phyloP scores from a whole-genome alignment of 2,329 filamentous ascomycete genomes.

The Colletotrichum sp. region DNA sequence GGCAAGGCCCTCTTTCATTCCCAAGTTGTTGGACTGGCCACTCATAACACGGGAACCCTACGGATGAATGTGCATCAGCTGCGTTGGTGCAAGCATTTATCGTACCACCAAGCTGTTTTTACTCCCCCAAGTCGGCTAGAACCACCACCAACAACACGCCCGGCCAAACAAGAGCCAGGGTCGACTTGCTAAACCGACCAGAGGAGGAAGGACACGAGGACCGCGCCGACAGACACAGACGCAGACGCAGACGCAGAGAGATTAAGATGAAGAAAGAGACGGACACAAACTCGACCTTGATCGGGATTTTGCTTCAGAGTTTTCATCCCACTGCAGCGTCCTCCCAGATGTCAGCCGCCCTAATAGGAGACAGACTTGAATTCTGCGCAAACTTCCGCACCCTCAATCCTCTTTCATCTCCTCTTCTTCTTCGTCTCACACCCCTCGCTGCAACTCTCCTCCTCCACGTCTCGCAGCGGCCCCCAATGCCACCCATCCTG shows the following conservation, averaged over 20 bases:
- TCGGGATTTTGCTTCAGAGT: neutral
- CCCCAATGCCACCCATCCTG: constrained; percentile 13
- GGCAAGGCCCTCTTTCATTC: constrained; percentile 16
- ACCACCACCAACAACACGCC: neutral
- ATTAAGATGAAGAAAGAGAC: neutral
- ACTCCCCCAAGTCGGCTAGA: neutral
- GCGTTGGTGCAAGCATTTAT: constrained; percentile 17
- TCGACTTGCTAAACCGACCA: neutral
- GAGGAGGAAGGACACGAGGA: neutral
- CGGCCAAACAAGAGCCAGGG: neutral
- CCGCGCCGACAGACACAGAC: neutral
- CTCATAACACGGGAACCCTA: neutral
- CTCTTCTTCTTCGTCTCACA: neutral
- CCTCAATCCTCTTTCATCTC: neutral
- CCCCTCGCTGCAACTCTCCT: neutral
- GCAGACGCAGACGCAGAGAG: neutral
- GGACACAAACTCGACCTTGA: neutral
- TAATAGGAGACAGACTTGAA: neutral
- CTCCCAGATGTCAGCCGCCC: neutral
- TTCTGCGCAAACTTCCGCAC: neutral
- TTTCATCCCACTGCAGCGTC: neutral
- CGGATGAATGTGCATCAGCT: constrained; percentile 11
- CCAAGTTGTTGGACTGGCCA: constrained; percentile 18
- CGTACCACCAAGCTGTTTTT: constrained; percentile 7
- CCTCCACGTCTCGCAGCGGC: constrained; percentile 4